These are phyloP conservation scores for Piromyces finnis DNA, from an alignment of 192 early-diverging fungal species.

Conservation along the genomic window DNA sequence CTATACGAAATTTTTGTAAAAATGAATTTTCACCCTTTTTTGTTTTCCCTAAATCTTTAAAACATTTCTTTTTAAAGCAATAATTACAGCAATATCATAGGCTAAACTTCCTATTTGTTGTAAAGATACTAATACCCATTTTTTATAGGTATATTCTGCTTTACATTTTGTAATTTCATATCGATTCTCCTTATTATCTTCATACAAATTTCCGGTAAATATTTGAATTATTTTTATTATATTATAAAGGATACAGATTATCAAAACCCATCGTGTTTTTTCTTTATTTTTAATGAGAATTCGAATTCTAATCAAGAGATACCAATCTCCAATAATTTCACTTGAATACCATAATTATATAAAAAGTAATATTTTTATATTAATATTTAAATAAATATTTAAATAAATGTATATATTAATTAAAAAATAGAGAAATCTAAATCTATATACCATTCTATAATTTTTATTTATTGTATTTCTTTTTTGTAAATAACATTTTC, in stretches of 20 bases:
- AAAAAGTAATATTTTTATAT: too few species aligned
- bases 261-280: neutral
- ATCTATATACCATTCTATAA: too few species aligned
- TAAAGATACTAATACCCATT: neutral
- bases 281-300: neutral
- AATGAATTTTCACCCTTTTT: neutral
- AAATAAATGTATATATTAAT: too few species aligned
- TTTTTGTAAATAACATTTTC: too few species aligned
- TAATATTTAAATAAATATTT: too few species aligned
- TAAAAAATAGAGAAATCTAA: too few species aligned
- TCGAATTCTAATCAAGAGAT: neutral
- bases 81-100: neutral
- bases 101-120: neutral
- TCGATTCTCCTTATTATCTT: too few species aligned
- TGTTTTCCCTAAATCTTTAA: neutral
- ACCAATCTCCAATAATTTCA: neutral
- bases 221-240: neutral
- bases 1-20: neutral
- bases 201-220: neutral
- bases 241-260: neutral
- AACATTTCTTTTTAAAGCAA: neutral
- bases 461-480: too few species aligned
- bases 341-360: too few species aligned
- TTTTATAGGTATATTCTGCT: neutral
- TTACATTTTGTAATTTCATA: too few species aligned